phyloP scores from a whole-genome alignment of 2,329 filamentous ascomycete genomes.

The Exophiala calicioides region DNA sequence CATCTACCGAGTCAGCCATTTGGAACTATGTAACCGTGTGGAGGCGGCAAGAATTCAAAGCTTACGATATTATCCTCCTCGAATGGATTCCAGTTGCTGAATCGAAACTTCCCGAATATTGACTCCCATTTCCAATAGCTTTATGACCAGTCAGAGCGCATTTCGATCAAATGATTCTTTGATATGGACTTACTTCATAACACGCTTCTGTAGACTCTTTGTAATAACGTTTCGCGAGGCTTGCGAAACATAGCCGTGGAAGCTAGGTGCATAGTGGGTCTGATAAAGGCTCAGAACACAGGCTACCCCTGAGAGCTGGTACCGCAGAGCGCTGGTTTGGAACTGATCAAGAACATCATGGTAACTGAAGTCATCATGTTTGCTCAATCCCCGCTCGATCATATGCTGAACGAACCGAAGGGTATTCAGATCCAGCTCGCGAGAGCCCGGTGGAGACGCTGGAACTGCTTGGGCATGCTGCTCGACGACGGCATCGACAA shows the following conservation, averaged over 20 bases:
- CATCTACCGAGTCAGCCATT: too few relatives aligned
- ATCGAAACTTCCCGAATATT: constrained; percentile 23
- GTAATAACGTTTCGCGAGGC: constrained; percentile 19
- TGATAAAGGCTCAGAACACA: constrained; percentile 17
- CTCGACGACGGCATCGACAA: too few relatives aligned
- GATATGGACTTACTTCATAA: constrained; percentile 18
- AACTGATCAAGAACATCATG: constrained; percentile 27
- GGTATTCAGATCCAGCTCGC: too few relatives aligned
- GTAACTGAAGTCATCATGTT: constrained; percentile 24
- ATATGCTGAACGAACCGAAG: too few relatives aligned
- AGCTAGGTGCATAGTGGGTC: constrained; percentile 19
- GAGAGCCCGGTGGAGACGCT: too few relatives aligned
- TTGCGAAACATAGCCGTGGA: constrained; percentile 22
- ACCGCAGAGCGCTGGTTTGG: constrained; percentile 22
- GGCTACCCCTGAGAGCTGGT: constrained; percentile 23
- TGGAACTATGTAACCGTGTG: too few relatives aligned
- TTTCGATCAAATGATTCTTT: background rate
- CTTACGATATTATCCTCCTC: constrained; percentile 25
- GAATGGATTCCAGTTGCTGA: constrained; percentile 22
- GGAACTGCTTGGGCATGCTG: too few relatives aligned
- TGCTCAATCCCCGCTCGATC: too few relatives aligned
- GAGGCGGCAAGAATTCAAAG: too few relatives aligned
- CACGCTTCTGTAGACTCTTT: constrained; percentile 20
- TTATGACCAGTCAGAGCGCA: background rate
- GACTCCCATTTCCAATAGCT: constrained; percentile 25